Conservation (phyloP, 768 basidiomycete species). For the Hortiboletus flavorubellus region DNA sequence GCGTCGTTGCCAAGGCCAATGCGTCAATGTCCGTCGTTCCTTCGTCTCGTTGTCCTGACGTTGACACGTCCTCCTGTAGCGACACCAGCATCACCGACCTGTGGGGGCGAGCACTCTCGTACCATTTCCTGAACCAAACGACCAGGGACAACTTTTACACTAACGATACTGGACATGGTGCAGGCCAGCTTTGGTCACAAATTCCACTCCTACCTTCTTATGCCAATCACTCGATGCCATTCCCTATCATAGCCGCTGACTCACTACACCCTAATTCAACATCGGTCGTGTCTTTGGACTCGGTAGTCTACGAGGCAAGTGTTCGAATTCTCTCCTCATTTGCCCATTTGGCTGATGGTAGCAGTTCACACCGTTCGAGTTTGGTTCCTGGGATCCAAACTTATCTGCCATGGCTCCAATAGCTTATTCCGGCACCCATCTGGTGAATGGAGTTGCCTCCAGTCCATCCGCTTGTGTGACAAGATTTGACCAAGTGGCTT, state of each 20-base stretch:
- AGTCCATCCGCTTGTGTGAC: constrained; percentile 61
- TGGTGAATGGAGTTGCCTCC: constrained; percentile 53
- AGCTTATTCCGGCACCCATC: constrained; percentile 59
- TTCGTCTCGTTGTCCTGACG: not conserved
- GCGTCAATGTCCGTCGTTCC: constrained; percentile 45
- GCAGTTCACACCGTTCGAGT: constrained; percentile 61
- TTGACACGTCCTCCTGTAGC: constrained; percentile 29
- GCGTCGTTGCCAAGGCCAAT: constrained; percentile 53
- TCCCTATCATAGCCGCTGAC: constrained; percentile 64
- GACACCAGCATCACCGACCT: constrained; percentile 64
- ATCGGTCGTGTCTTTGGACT: constrained; percentile 36
- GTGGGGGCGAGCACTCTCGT: constrained; percentile 62
- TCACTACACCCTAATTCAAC: constrained; percentile 48
- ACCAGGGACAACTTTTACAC: constrained; percentile 56
- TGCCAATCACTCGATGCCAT: constrained; percentile 49
- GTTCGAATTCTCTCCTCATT: constrained; percentile 9
- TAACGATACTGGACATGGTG: constrained; percentile 58
- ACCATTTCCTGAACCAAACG: constrained; percentile 73
- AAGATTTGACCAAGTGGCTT: constrained; percentile 72
- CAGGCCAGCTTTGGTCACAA: constrained; percentile 67
- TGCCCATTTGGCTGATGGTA: not conserved
- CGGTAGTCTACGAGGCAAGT: constrained; percentile 58
- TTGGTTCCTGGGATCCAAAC: constrained; percentile 71
- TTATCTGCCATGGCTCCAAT: constrained; percentile 69
- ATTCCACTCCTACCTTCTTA: constrained; percentile 51